phyloP scores from a whole-genome alignment of 768 basidiomycete species.

The Fomitopsis pulvina region DNA sequence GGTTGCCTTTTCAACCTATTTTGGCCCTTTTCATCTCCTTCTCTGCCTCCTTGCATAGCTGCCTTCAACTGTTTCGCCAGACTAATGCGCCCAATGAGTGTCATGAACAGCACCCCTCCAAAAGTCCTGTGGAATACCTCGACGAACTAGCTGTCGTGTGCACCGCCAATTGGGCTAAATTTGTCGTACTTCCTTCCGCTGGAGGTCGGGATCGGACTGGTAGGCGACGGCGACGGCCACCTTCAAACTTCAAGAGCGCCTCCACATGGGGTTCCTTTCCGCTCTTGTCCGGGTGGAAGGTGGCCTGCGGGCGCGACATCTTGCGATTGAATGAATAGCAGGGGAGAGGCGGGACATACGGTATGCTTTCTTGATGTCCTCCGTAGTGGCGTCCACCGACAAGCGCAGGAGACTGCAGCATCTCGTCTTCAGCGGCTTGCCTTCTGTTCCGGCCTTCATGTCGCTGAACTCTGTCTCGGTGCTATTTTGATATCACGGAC shows the following conservation, averaged over 20 bases:
- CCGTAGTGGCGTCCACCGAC: conserved; percentile 63
- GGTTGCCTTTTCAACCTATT: conserved; percentile 55
- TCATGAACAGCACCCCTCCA: conserved; percentile 78
- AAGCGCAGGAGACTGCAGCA: conserved; percentile 87
- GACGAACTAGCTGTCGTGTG: conserved; percentile 77
- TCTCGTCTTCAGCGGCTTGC: conserved; percentile 78
- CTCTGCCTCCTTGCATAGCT: conserved; percentile 82
- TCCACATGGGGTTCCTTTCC: conserved; percentile 79
- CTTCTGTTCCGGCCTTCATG: conserved; percentile 86
- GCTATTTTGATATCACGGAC: conserved; percentile 11
- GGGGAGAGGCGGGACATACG: conserved; percentile 39
- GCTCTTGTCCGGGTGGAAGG: conserved; percentile 92
- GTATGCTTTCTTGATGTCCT: conserved; percentile 91
- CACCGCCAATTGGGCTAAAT: conserved; percentile 80
- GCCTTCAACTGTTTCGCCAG: conserved; percentile 90
- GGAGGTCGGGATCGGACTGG: conserved; percentile 76
- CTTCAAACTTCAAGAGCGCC: conserved; percentile 82
- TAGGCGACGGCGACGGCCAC: conserved; percentile 87
- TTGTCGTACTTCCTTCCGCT: conserved; percentile 85
- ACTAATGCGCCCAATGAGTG: conserved; percentile 85
- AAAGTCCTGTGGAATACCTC: conserved; percentile 78
- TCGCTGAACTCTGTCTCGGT: conserved; percentile 39
- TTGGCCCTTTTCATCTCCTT: conserved; percentile 44
- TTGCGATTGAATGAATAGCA: conserved; percentile 29
- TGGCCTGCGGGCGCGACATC: conserved; percentile 82